Base-by-base conservation (phyloP, 148 eudicot species). In the Camellia japonica region DNA sequence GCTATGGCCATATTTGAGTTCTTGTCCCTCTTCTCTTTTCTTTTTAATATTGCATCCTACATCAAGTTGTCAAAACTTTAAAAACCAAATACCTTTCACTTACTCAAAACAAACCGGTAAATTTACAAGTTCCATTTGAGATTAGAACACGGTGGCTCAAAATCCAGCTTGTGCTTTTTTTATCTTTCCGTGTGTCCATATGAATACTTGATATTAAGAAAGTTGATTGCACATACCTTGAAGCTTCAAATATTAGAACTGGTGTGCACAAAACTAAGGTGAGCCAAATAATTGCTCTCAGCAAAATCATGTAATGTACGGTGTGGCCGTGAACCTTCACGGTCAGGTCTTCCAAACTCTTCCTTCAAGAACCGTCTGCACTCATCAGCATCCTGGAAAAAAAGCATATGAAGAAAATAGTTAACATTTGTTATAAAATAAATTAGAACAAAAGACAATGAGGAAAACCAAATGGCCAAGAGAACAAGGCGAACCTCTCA, bases 301-400 rank as follows among this genome's bases (percentile, higher is more conserved):
- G 99, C 99, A 86, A 96, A 92, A 87, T 93, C 97, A 86, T 96
- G 99, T 61, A 96, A 84, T 54, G 98, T 93, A 46, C 91, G 88
- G 71, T 80, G 89, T 42, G 89, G 84, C 61, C 91, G 88, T 77
- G 87, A 84, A 78, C 93, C 89, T 59, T 87, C 92, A 73, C 81
- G 85, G 73, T 86, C 92, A 80, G 81, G 81, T 78, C 82, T 85
- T 46, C 83, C 88, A 81, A 75, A 43, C 65, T 91, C 97, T 89
- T 91, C 95, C 77, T 92, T 91, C 87, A 92, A 82, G 60, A 95
- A 79, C 80, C 80, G 84, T 85, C 90, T 81, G 74, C 91, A 83
- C 84, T 86, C 95, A 65, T 88, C 87, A 44, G 83, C 91, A 87
- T 91, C 91, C 98, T 95, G 93, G 81, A 85, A 82, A 59, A 83